Conservation (phyloP, 768 basidiomycete genomes). For the Boletus rubescentipes region DNA sequence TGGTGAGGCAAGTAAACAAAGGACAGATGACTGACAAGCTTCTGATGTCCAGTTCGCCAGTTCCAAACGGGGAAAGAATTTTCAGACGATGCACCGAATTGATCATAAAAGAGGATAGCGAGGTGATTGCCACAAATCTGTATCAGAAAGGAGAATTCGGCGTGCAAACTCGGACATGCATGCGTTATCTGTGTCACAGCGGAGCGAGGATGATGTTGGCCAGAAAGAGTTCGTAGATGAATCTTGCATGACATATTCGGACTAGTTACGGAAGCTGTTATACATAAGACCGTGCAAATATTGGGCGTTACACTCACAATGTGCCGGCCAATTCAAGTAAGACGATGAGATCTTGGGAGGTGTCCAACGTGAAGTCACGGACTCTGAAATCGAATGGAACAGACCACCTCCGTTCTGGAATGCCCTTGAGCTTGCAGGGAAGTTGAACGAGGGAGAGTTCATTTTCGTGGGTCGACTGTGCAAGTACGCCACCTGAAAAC, state of each 20-base stretch:
- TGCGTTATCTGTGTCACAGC: constrained; percentile 16
- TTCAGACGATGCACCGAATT: neutral
- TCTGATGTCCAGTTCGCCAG: constrained; percentile 31
- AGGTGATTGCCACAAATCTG: constrained; percentile 33
- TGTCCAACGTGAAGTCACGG: constrained; percentile 38
- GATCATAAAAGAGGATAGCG: constrained; percentile 29
- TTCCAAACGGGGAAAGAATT: constrained; percentile 34
- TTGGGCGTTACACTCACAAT: constrained; percentile 15
- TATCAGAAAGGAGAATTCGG: constrained; percentile 23
- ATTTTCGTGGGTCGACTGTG: constrained; percentile 21
- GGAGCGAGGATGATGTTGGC: constrained; percentile 27
- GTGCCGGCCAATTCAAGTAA: constrained; percentile 25
- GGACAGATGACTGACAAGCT: constrained; percentile 26
- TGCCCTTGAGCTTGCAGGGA: constrained; percentile 31
- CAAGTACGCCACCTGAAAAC: constrained; percentile 35
- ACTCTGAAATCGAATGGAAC: constrained; percentile 26
- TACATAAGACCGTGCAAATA: neutral
- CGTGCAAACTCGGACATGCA: neutral
- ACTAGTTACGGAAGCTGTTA: constrained; percentile 12
- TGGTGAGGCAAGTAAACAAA: neutral
- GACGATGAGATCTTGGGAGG: constrained; percentile 36
- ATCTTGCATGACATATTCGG: constrained; percentile 20
- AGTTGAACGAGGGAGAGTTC: constrained; percentile 27
- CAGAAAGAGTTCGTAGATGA: constrained; percentile 33
- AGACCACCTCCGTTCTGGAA: constrained; percentile 30